Conservation (phyloP, 352 stramenopile genomes). For the Halophytophthora batemanensis region DNA sequence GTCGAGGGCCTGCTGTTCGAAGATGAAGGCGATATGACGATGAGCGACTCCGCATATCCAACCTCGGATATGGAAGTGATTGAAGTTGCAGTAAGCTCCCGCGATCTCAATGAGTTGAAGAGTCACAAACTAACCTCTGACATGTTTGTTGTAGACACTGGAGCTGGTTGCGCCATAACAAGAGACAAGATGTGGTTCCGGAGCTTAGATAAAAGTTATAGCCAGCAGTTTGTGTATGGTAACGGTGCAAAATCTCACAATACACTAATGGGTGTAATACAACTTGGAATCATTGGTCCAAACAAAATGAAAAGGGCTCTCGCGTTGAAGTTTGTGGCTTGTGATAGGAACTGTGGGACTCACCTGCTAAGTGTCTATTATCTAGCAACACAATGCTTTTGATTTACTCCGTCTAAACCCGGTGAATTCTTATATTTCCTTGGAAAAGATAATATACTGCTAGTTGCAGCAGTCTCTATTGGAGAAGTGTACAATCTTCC, state of each 20-base stretch:
- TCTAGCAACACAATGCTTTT: conserved; percentile 14
- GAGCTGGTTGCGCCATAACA: conserved; percentile 14
- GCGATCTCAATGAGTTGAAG: conserved; percentile 7
- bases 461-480: conserved; percentile 18
- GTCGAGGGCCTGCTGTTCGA: not conserved
- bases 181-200: conserved; percentile 11
- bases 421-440: conserved; percentile 4
- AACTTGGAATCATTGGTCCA: conserved; percentile 7
- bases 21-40: not conserved
- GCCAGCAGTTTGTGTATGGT: conserved; percentile 5
- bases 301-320: conserved; percentile 7
- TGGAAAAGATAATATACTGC: conserved; percentile 6
- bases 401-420: conserved; percentile 6
- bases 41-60: not conserved
- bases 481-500: conserved; percentile 14
- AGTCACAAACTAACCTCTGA: conserved; percentile 3
- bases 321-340: conserved; percentile 6
- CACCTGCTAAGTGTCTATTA: conserved; percentile 15
- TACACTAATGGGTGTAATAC: conserved; percentile 9
- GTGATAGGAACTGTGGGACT: conserved; percentile 7
- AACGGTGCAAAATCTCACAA: conserved; percentile 5
- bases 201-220: conserved; percentile 5
- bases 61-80: conserved; percentile 11
- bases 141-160: conserved; percentile 12
- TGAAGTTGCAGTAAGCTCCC: conserved; percentile 6